Evolutionary conservation across 1,284 basidiomycete species (phyloP), one percentile per base, ranked within the genome.

Genomic region (Anthracocystis walkeri): DNA sequence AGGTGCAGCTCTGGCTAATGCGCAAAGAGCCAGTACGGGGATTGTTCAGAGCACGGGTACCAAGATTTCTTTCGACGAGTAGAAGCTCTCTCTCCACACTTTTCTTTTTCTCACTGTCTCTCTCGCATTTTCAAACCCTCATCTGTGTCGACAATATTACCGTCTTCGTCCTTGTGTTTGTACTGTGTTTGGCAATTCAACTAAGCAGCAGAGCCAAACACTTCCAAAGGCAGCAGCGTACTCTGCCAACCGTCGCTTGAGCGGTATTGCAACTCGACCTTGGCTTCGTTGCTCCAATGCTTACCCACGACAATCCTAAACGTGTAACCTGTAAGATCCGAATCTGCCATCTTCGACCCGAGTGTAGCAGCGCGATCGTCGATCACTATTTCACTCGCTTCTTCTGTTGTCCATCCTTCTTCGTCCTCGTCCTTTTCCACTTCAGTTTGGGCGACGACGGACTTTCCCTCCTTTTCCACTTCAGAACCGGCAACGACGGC

Each of bases 1-100:
- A 25, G 95, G 95, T 60, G 95, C 94, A 5, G 94, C 94, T 5
- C 89, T 97, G 23, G 94, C 95, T 0, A 89, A 90, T 65, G 95
- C 96, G 20, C 91, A 92, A 84, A 89, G 95, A 58, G 93, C 93
- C 85, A 92, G 91, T 65, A 90, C 90, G 20, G 92, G 91, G 1
- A 96, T 98, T 79, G 88, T 97, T 7, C 91, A 91, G 31, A 87
- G 88, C 72, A 88, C 90, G 78, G 93, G 93, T n/a, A 90, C 90
- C 85, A 97, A 95, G 87, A 92, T 92, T 64, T 90, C 89, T 29
- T 98, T 97, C 44, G 74, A 75, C 57, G 56, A 74, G 12, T 61
- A 40, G 40, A 41, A 46, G 25, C 20, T 7, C 11, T 27, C 21
- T 21, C 18, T 41, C 7, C 33, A 33, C 11, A 16, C 44, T 33